phyloP scores from a whole-genome alignment of 352 stramenopile species.

The Pythium apleroticum region DNA sequence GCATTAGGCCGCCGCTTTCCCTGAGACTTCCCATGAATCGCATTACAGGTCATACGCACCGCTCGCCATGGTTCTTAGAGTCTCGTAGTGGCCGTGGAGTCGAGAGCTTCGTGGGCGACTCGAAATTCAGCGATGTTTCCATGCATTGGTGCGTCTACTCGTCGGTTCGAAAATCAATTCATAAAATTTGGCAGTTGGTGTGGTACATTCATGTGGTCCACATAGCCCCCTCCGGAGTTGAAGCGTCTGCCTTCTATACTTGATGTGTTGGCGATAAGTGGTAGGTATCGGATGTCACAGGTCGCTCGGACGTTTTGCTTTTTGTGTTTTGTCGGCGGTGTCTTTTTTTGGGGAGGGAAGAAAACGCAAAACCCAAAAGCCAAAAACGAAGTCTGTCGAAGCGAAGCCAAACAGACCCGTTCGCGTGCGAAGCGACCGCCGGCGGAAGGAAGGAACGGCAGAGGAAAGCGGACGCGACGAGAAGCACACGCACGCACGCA shows the following conservation, averaged over 20 bases:
- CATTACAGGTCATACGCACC: no score
- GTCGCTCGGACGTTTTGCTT: constrained; percentile 29
- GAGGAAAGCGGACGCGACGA: not conserved
- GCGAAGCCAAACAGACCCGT: not conserved
- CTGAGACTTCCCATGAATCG: no score
- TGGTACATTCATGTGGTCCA: constrained; percentile 16
- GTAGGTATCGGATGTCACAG: constrained; percentile 15
- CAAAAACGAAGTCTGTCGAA: constrained; percentile 1
- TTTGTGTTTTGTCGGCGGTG: constrained; percentile 18
- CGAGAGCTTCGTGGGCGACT: no score
- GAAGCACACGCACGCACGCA: not conserved
- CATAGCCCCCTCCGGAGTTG: constrained; percentile 1
- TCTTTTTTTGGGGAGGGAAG: constrained; percentile 29
- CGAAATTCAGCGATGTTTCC: constrained; percentile 15
- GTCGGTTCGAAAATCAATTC: constrained; percentile 26
- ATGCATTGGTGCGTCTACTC: constrained; percentile 7
- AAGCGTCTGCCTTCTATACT: constrained; percentile 20
- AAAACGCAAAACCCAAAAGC: constrained; percentile 9
- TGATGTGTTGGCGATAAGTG: constrained; percentile 18
- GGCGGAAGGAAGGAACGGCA: not conserved
- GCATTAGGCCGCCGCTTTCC: not conserved
- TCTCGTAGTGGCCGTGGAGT: not conserved
- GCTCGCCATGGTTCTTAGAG: constrained; percentile 18
- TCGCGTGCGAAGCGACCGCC: not conserved
- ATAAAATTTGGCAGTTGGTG: not conserved